Evolutionary conservation across 257 asterid species (phyloP).

Genomic region (Solanum dulcamara): DNA sequence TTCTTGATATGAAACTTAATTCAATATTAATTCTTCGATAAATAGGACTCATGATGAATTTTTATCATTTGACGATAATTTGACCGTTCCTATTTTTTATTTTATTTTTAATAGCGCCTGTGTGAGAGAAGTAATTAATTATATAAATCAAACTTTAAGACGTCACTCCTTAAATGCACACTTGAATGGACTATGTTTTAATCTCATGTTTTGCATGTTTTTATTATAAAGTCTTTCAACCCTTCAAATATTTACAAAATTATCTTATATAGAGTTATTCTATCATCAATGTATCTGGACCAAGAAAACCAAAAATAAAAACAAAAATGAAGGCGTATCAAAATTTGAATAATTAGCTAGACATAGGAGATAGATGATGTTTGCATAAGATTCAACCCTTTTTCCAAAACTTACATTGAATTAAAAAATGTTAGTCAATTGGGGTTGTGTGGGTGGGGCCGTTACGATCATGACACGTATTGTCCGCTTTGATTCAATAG

Average conservation of each 20-base stretch:
- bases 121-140: too few species aligned
- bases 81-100: too few species aligned
- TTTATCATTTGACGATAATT: too few species aligned
- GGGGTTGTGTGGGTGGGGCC: too few species aligned
- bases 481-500: not conserved
- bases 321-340: not conserved
- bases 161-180: not conserved
- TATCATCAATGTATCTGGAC: not conserved
- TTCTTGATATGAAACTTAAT: too few species aligned
- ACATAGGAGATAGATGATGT: not conserved
- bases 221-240: not conserved
- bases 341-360: not conserved
- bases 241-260: not conserved
- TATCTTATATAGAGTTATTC: not conserved
- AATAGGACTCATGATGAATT: too few species aligned
- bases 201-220: not conserved
- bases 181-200: not conserved
- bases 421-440: not conserved
- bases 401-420: not conserved
- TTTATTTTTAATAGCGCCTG: too few species aligned
- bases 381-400: not conserved
- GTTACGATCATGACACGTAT: too few species aligned
- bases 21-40: too few species aligned
- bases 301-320: not conserved
- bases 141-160: too few species aligned